Percentiles rank a stretch among this genome's conserved stretches.
phyloP scores from a whole-genome alignment of 805 yeast species.

The Barnettozyma sucrosica region DNA sequence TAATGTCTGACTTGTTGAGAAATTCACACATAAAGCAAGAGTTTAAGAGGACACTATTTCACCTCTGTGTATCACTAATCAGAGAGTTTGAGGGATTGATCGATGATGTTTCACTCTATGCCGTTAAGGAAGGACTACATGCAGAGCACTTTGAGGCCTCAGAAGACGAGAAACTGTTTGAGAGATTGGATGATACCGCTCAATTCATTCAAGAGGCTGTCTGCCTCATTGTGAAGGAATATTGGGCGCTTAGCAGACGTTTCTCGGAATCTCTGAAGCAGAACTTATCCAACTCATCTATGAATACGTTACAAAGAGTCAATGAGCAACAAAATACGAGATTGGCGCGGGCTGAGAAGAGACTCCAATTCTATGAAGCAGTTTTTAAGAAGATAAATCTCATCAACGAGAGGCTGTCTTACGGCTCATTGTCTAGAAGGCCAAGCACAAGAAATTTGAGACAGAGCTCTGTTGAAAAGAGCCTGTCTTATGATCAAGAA shows the following conservation, averaged over 20 bases:
- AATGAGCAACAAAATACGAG: constrained; percentile 9
- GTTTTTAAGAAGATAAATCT: constrained; percentile 7
- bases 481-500: not conserved
- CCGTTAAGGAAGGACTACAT: constrained; percentile 10
- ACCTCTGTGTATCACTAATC: constrained; percentile 6
- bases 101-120: constrained; percentile 12
- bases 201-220: constrained; percentile 18
- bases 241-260: constrained; percentile 11
- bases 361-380: constrained; percentile 8
- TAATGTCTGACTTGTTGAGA: constrained; percentile 12
- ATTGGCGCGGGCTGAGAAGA: constrained; percentile 8
- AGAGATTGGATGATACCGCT: constrained; percentile 10
- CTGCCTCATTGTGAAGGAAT: constrained; percentile 12
- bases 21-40: constrained; percentile 10
- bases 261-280: constrained; percentile 8
- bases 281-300: constrained; percentile 2
- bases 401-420: constrained; percentile 5
- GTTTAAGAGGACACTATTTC: constrained; percentile 8
- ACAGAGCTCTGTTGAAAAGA: not conserved
- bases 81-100: constrained; percentile 16
- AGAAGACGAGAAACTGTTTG: constrained; percentile 7
- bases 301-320: constrained; percentile 11
- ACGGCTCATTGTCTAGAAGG: not conserved
- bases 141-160: not conserved
- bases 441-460: not conserved